Evolutionary conservation across 352 stramenopile genomes (phyloP), one percentile per base, ranked within the genome.

Genomic region (Globisporangium paddicum): DNA sequence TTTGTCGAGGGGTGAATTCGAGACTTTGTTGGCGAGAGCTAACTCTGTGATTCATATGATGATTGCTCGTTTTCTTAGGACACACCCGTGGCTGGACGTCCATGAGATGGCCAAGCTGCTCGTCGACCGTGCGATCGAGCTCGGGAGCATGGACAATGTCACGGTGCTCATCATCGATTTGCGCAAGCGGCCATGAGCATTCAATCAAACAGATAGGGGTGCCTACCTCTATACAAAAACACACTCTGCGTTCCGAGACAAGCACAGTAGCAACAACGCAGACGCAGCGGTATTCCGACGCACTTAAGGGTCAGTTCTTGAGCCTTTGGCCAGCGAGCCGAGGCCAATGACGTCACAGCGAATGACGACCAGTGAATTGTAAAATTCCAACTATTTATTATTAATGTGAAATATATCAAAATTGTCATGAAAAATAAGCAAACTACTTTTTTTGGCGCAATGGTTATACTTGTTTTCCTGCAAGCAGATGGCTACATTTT

Each of bases 101-200:
- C 59, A 85, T 21, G 79, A 88, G 25, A 70, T 91, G 42, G 66
- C 77, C 13, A 60, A 81, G n/a, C 76, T 89, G 56, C 65, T 93
- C 1, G 62, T 80, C 3, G 71, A 87, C n/a, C 72, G 76, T 18
- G 83, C 83, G 13, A 76, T 91, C 1, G 78, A 93, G 58, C 64
- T 81, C 25, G 77, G 77, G 23, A 89, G 77, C 47, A 63, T 78
- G 48, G 84, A 93, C 66, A 93, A 93, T 62, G 72, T 93, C 47
- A 93, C 84, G 5, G 80, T 88, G 28, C 50, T 90, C 55, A 67
- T 90, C 37, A 76, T 87, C 49, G 81, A 93, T 38, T 69, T 93
- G 16, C 82, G 80, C 49, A 67, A 66, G 61, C 49, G 50, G 4
- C 50, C 34, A 9, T 64, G 50, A 64, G 16, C 10, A 18, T 6